Evolutionary conservation across 1,284 basidiomycete genomes (phyloP).

Genomic region (Neotropicomus parvogracilis): DNA sequence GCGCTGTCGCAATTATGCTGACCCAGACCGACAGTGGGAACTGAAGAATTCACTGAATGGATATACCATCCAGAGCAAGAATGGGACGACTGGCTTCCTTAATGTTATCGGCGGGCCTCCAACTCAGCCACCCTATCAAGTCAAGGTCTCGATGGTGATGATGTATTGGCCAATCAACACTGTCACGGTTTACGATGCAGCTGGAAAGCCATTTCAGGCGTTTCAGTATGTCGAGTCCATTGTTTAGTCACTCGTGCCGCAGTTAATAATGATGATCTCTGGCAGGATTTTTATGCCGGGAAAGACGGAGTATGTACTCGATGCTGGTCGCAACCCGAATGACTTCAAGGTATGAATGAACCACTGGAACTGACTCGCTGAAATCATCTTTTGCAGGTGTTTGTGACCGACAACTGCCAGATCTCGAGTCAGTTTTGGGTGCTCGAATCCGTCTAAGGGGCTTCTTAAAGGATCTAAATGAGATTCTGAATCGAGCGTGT

Average conservation of each 20-base stretch:
- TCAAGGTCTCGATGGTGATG: not conserved
- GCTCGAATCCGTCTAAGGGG: not conserved
- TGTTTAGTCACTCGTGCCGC: not conserved
- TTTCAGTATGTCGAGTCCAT: conserved; percentile 2
- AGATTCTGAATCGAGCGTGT: not conserved
- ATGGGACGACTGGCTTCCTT: not conserved
- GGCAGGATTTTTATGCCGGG: not conserved
- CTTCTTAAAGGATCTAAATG: not conserved
- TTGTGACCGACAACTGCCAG: not conserved
- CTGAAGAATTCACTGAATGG: conserved; percentile 4
- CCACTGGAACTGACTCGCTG: too few relatives aligned
- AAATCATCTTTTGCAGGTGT: not conserved
- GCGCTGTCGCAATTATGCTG: not conserved
- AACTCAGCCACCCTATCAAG: not conserved
- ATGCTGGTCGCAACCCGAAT: not conserved
- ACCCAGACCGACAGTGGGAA: conserved; percentile 1
- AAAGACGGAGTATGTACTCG: conserved; percentile 3
- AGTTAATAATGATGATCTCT: not conserved
- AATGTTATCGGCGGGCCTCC: not conserved
- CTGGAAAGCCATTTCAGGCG: not conserved
- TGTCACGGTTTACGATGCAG: not conserved
- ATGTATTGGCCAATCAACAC: conserved; percentile 10
- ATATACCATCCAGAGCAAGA: conserved; percentile 5
- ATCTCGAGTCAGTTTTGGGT: conserved; percentile 7
- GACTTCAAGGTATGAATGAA: conserved; percentile 2